phyloP scores from a whole-genome alignment of 441 rosid species.

The Pelargonium australe region DNA sequence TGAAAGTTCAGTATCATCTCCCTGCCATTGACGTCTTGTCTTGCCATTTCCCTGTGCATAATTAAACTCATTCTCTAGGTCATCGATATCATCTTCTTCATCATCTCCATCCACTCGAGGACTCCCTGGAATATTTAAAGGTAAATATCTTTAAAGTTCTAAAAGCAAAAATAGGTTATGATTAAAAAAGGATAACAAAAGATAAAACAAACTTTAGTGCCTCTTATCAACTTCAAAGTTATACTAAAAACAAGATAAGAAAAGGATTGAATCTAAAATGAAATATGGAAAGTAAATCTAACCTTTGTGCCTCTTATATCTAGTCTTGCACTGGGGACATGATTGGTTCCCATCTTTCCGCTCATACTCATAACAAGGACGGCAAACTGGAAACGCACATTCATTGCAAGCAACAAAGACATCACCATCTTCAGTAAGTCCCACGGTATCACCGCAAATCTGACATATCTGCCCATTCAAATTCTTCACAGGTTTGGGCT shows the following conservation, averaged over 20 bases:
- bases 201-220: conserved; percentile 1
- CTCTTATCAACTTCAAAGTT: not conserved
- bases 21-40: conserved; percentile 42
- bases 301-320: conserved; percentile 75
- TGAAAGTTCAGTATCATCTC: conserved; percentile 62
- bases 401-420: conserved; percentile 84
- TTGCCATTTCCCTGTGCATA: conserved; percentile 24
- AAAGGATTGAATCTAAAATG: not conserved
- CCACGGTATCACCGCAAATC: conserved; percentile 78
- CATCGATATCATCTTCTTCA: conserved; percentile 69
- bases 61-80: conserved; percentile 63
- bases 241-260: not conserved
- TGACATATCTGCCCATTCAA: conserved; percentile 65
- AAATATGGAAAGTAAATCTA: conserved; percentile 4
- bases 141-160: not conserved
- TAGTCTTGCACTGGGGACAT: conserved; percentile 80
- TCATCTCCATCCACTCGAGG: conserved; percentile 81
- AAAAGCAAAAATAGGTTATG: not conserved
- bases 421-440: conserved; percentile 53
- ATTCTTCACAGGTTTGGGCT: conserved; percentile 61
- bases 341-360: conserved; percentile 76
- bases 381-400: conserved; percentile 91
- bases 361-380: conserved; percentile 83
- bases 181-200: conserved; percentile 1
- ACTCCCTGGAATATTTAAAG: conserved; percentile 42